Base-by-base conservation (phyloP, 257 asterid genomes). In the Gentiana macrophylla region DNA sequence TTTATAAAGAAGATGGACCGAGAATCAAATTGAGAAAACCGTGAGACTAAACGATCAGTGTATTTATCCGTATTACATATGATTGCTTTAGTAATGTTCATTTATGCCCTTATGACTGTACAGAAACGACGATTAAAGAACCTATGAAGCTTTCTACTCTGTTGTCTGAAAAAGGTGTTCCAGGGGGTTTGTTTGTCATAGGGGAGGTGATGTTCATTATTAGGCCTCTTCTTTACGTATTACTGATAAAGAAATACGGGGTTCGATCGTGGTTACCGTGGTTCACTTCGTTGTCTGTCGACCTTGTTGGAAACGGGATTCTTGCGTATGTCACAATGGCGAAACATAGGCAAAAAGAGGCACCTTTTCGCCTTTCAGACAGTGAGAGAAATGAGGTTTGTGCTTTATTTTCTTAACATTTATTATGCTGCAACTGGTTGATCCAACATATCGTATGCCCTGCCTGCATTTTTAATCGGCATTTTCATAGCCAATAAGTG, bases 201-300 rank as follows among this genome's bases (percentile, higher is more conserved):
- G 95, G 96, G 52, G 98, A 90, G 75, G 80, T 76, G 72, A 68
- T 80, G 94, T 84, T 77, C 67, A 74, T 90, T 66, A 56, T 84
- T 61, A 86, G 96, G 65, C 96, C 98, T 10, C 88, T 90, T 44
- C 52, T 90, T 58, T 90, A 86, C 49, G 96, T 86, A 46, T 54
- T 84, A 74, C 67, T 91, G 57, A 78, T 87, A 68, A 79, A 89
- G 74, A 91, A 80, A 65, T 83, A 72, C 46, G 93, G 96, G 52
- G 64, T 67, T 2, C 79, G 77, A 24, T 84, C 98, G 12, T 91
- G 98, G 96, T 78, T 76, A 69, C 98, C 98, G 55, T 87, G 96
- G 95, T 57, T 87, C 69, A 67, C 84, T 60, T 87, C 96, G 2
- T 70, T 84, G 74, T 68, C 45, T 5, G 82, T 87, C 45, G 98